These are phyloP conservation scores for Mycena belliarum DNA, from an alignment of 768 basidiomycete genomes.

Conservation along the genomic window DNA sequence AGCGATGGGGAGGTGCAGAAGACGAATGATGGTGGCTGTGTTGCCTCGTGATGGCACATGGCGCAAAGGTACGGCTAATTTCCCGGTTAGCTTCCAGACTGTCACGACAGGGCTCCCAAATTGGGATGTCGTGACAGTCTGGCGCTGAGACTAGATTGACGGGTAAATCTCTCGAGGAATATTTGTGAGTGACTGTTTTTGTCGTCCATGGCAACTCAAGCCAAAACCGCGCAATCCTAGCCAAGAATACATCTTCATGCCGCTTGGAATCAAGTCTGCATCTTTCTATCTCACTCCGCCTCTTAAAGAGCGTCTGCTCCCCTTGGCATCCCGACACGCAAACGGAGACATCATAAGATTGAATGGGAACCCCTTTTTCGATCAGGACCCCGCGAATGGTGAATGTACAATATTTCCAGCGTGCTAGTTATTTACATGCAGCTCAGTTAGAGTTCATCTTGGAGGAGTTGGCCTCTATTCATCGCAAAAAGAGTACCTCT, in stretches of 20 bases:
- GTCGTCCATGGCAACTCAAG: too few relatives aligned
- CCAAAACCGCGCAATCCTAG: slow-evolving; percentile 4
- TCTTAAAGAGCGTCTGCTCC: not conserved
- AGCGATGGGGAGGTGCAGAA: too few relatives aligned
- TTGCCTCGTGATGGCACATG: too few relatives aligned
- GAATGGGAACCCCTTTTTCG: not conserved
- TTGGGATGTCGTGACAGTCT: too few relatives aligned
- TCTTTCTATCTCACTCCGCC: not conserved
- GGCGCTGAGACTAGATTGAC: too few relatives aligned
- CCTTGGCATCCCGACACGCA: not conserved
- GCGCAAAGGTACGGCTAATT: too few relatives aligned
- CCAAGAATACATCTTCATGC: slow-evolving; percentile 17
- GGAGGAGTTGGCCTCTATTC: slow-evolving; percentile 24
- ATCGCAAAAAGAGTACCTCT: slow-evolving; percentile 26
- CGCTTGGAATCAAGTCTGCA: not conserved
- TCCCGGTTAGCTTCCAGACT: too few relatives aligned
- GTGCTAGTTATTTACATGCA: not conserved
- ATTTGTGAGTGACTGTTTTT: slow-evolving; percentile 23
- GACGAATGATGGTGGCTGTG: too few relatives aligned
- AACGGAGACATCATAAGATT: not conserved
- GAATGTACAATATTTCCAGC: not conserved
- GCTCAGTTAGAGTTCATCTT: slow-evolving; percentile 22
- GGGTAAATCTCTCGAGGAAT: slow-evolving; percentile 30
- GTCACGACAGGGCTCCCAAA: too few relatives aligned
- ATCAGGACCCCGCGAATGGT: not conserved